phyloP scores from a whole-genome alignment of 768 basidiomycete genomes.

The Podaxis sp. region DNA sequence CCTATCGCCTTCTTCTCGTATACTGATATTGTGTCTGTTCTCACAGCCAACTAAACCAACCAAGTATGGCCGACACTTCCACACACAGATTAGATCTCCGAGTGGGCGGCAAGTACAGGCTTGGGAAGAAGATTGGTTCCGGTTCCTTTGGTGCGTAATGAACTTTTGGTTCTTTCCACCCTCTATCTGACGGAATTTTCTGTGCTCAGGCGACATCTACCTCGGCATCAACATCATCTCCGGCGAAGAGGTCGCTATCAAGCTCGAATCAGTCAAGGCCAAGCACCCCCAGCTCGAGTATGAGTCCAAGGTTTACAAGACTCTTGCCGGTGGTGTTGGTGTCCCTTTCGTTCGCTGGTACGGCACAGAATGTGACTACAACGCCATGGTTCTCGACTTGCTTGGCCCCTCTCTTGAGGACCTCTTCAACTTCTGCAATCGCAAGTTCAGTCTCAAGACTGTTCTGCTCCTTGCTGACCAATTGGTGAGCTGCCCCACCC shows the following conservation, averaged over 20 bases:
- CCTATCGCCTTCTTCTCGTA: constrained; percentile 1
- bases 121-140: constrained; percentile 99
- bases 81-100: constrained; percentile 80
- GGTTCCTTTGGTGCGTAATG: constrained; percentile 87
- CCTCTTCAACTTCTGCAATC: constrained; percentile 93
- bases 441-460: constrained; percentile 97
- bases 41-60: constrained; percentile 20
- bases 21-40: constrained; percentile 16
- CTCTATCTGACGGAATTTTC: constrained; percentile 14
- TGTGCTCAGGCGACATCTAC: constrained; percentile 86
- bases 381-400: constrained; percentile 98
- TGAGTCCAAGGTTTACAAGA: constrained; percentile 94
- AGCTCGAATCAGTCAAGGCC: constrained; percentile 99
- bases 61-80: constrained; percentile 67
- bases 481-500: constrained; percentile 55
- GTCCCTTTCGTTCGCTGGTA: constrained; percentile 98
- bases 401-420: constrained; percentile 91
- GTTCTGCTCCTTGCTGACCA: constrained; percentile 96
- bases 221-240: constrained; percentile 99
- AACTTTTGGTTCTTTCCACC: constrained; percentile 4
- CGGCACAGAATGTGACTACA: constrained; percentile 97
- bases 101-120: constrained; percentile 93
- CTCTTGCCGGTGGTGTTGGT: constrained; percentile 97
- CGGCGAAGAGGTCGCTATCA: constrained; percentile 99
- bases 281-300: constrained; percentile 99